Evolutionary conservation across 225 moss, liverwort and hornwort species (phyloP).

Genomic region (Ulota crispa): DNA sequence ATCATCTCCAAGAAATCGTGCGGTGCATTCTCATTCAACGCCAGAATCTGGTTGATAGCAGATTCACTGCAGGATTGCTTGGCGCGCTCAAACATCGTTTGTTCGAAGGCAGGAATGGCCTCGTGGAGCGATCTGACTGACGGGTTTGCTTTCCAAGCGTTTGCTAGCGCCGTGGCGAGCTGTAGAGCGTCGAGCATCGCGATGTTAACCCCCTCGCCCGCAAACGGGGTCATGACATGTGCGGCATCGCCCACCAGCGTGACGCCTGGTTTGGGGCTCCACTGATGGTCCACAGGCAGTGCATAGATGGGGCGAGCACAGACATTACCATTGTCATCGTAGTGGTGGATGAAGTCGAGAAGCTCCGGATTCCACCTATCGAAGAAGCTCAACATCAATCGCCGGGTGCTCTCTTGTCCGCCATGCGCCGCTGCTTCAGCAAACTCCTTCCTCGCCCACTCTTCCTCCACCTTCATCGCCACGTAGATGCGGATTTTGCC

Average conservation of each 20-base stretch:
- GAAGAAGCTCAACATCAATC: constrained; percentile 3
- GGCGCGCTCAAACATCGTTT: constrained; percentile 1
- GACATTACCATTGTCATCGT: not conserved
- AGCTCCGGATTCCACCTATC: constrained; percentile 18
- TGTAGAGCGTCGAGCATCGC: constrained; percentile 14
- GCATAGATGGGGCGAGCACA: not conserved
- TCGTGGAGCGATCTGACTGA: not conserved
- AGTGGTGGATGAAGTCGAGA: constrained; percentile 1
- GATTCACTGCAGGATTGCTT: not conserved
- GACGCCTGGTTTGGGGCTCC: constrained; percentile 4
- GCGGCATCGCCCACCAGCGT: constrained; percentile 22
- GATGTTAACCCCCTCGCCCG: constrained; percentile 16
- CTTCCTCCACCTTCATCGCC: constrained; percentile 1
- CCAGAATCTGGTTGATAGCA: not conserved
- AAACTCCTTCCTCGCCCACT: constrained; percentile 14
- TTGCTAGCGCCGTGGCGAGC: constrained; percentile 5
- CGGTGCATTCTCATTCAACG: constrained; percentile 17
- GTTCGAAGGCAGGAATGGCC: not conserved
- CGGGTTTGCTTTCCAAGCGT: constrained; percentile 7
- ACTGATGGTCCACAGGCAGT: not conserved
- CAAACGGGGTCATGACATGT: constrained; percentile 14
- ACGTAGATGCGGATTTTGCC: constrained; percentile 12
- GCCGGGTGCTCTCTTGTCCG: not conserved
- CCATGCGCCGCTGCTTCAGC: not conserved
- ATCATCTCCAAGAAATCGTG: not conserved